Evolutionary conservation across 2,329 filamentous ascomycete species (phyloP), one percentile per base, ranked within the genome.

Genomic region (Volutella citrinella): DNA sequence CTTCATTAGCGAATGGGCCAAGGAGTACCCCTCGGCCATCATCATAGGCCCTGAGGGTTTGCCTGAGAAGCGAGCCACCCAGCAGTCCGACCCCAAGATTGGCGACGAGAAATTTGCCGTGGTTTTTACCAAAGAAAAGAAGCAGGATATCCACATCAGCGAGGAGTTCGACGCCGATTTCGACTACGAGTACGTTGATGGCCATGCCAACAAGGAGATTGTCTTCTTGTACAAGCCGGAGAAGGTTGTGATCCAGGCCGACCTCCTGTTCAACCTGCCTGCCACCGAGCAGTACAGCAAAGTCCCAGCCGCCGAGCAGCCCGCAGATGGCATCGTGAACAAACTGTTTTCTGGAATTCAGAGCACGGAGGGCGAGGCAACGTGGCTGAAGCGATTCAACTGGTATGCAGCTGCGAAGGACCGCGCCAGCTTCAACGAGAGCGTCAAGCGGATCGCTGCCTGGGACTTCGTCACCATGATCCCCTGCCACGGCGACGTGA

Each of bases 401-500:
- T 97, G 91, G 90, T 90, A 95, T 61, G 66, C 71, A 2, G 60
- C 79, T 19, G 82, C 61, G 52, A 68, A 65, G 22, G 78, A 96
- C 61, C 70, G 86, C 19, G 46, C 63, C 6, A 80, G 77, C 11
- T 94, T 89, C 61, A 81, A 80, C 45, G 70, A 78, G 43, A 89
- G 83, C 48, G 66, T 88, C 24, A 66, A 63, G 48, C 72, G 74
- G 40, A 91, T 97, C 43, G 70, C 80, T 33, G 58, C 63, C 34
- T 98, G 91, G 91, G 83, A 91, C 38, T 95, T 96, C 57, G 78
- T 83, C 45, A 81, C 81, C 23, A 72, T 97, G 31, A 81, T 98
- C 40, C 89, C 91, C 1, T 97, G 91, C 59, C 93, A 98, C 63
- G 93, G 93, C 8, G 93, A 98, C 65, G 82, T 86, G 12, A 80